Evolutionary conservation across 1,284 basidiomycete genomes (phyloP), one percentile per base, ranked within the genome.

Genomic region (Moniliella sp.): DNA sequence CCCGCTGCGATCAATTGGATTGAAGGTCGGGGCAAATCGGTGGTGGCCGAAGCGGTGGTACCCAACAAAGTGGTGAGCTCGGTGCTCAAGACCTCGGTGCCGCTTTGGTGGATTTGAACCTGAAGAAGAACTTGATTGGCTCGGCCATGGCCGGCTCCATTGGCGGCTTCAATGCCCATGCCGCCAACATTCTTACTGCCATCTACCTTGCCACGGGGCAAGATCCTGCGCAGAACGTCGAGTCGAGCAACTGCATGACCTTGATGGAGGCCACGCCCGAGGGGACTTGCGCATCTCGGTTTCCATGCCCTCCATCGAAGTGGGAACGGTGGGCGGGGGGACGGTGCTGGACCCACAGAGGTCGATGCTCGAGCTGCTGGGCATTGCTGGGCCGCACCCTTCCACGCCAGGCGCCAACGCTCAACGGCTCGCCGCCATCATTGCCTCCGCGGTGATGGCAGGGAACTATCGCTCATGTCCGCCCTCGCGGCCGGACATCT

Each of bases 1-100:
- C 81, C 91, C 0, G 83, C 88, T 5, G 91, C 91, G 27, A 93
- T 99, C 66, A 97, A 99, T 66, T 99, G 91, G 91, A 94, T 97
- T 49, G 88, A 94, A 64, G 91, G 91, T 2, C 70, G 88, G 36
- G 88, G 88, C 16, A 99, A 99, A 75, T 79, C 76, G 36, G 79
- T 97, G 15, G 86, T 94, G 28, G 86, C 84, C 0, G 91, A 99
- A 65, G 84, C 84, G 3, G 70, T 94, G 28, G 67, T 99, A 15
- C 80, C 86, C 0, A 88, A 86, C 0, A 72, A 73, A 44, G 67
- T 84, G 14, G 86, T 99, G 39, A 75, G 75, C 67, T 71, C 66
- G 21, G 83, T 99, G 47, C 66, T 99, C 52, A 97, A 97, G 74
- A 94, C 88, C 31, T 91, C 78, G 3, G 84, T 97, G 13, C 72